These are phyloP conservation scores for Cnidoscolus chayamansa DNA, from an alignment of 441 rosid genomes.

Conservation along the genomic window DNA sequence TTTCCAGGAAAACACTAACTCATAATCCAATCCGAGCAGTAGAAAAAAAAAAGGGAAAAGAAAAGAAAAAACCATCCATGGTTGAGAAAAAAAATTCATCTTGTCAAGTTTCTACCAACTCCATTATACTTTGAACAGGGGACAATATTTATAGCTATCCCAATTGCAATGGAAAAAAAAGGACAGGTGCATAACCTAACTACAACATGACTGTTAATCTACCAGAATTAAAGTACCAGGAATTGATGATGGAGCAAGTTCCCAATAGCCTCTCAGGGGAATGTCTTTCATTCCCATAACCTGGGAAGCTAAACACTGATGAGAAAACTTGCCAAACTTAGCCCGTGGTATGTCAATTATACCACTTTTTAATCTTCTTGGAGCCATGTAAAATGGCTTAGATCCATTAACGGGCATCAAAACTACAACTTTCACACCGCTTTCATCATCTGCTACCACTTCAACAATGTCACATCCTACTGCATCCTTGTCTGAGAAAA, in stretches of 20 bases:
- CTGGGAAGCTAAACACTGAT: constrained; percentile 58
- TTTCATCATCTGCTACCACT: constrained; percentile 45
- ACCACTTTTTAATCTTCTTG: constrained; percentile 28
- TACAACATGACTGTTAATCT: constrained; percentile 19
- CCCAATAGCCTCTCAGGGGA: too few relatives aligned
- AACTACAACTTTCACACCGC: neutral
- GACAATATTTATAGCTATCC: neutral
- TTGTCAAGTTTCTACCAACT: constrained; percentile 1
- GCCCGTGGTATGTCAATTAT: constrained; percentile 30
- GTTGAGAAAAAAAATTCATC: neutral
- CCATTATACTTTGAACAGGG: constrained; percentile 9
- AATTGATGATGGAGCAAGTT: constrained; percentile 36
- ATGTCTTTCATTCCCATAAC: constrained; percentile 22
- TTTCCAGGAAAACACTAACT: neutral
- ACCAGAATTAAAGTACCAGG: constrained; percentile 22
- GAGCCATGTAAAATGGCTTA: neutral
- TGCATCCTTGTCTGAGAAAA: constrained; percentile 32
- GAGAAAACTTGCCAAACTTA: constrained; percentile 66
- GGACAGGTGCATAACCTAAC: neutral
- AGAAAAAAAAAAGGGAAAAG: neutral
- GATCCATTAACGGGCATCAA: too few relatives aligned
- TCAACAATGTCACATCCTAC: constrained; percentile 61
- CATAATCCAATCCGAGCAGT: neutral
- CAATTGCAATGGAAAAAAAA: neutral
- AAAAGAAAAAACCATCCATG: neutral